Conservation (phyloP, 768 basidiomycete genomes). For the Macrocybe gigantea region DNA sequence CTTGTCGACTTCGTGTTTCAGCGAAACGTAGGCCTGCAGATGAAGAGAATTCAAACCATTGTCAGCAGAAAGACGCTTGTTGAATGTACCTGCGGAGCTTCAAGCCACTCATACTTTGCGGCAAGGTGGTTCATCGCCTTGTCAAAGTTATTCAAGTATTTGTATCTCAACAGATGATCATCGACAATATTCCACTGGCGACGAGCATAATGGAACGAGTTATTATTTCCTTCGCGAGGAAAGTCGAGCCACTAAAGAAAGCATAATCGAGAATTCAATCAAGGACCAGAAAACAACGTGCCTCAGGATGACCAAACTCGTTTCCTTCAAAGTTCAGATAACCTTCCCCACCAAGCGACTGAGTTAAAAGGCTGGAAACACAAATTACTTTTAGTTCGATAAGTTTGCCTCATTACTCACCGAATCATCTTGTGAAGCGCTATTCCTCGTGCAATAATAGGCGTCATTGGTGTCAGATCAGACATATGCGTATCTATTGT, state of each 20-base stretch:
- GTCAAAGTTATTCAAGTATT: conserved; percentile 92
- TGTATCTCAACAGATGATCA: conserved; percentile 82
- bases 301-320: conserved; percentile 98
- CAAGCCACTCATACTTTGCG: conserved; percentile 78
- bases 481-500: conserved; percentile 88
- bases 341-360: conserved; percentile 93
- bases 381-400: neutral
- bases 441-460: conserved; percentile 81
- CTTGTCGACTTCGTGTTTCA: conserved; percentile 93
- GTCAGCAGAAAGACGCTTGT: neutral
- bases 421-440: conserved; percentile 97
- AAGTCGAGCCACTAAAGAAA: conserved; percentile 92
- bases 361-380: conserved; percentile 67
- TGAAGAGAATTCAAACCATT: neutral
- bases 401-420: conserved; percentile 31
- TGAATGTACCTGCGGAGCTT: conserved; percentile 58
- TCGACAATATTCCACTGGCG: conserved; percentile 96
- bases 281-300: conserved; percentile 20
- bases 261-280: neutral
- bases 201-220: conserved; percentile 95
- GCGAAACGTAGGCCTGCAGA: conserved; percentile 81
- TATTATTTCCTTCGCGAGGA: conserved; percentile 91
- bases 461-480: conserved; percentile 74
- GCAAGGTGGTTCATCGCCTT: conserved; percentile 86
- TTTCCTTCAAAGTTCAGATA: conserved; percentile 98